These are phyloP conservation scores for Coemansia sp. DNA, from an alignment of 192 early-diverging fungal genomes.

Conservation along the genomic window DNA sequence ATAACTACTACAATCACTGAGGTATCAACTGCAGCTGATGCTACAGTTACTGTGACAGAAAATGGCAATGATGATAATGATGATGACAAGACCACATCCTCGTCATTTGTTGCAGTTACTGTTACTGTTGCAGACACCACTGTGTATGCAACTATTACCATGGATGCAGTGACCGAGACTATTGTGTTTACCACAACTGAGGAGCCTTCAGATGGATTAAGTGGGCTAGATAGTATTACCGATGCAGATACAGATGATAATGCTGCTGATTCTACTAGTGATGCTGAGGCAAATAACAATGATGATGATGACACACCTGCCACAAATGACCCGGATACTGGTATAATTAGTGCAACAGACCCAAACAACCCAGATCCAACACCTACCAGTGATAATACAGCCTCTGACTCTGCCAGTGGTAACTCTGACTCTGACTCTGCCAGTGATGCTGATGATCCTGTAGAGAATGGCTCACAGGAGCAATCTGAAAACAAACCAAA, in stretches of 20 bases:
- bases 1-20: not conserved
- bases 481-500: not conserved
- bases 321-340: not conserved
- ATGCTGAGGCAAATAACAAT: not conserved
- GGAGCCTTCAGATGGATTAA: not conserved
- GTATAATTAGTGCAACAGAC: not conserved
- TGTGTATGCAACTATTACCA: not conserved
- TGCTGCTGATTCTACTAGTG: not conserved
- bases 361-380: not conserved
- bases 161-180: slow-evolving; percentile 1
- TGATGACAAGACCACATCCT: not conserved
- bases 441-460: not conserved
- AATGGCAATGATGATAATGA: not conserved
- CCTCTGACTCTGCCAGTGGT: not conserved
- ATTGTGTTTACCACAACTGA: not conserved
- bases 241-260: not conserved
- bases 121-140: slow-evolving; percentile 8
- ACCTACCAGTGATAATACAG: not conserved
- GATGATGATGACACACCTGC: not conserved
- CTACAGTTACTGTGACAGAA: slow-evolving; percentile 1
- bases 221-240: not conserved
- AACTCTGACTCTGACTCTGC: not conserved
- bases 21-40: not conserved
- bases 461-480: not conserved
- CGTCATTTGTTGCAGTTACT: slow-evolving; percentile 6